Conservation (phyloP, 495 filamentous ascomycete species). For the Trichoderma asperelloides region DNA sequence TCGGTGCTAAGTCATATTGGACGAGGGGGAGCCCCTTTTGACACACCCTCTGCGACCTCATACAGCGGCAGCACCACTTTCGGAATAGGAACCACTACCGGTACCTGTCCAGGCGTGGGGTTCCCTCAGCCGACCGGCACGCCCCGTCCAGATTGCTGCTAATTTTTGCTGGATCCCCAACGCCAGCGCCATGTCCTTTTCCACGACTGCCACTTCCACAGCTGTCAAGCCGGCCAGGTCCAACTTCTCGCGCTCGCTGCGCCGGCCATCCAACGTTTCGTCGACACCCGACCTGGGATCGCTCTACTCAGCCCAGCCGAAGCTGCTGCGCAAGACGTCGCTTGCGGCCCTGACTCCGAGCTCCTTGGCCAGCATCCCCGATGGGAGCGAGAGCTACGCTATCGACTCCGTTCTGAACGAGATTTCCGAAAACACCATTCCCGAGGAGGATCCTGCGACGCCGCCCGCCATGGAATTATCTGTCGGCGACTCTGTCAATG, state of each 20-base stretch:
- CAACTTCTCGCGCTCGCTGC: slow-evolving; percentile 8
- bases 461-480: slow-evolving; percentile 40
- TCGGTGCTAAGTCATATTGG: background rate
- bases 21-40: slow-evolving; percentile 2
- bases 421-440: slow-evolving; percentile 31
- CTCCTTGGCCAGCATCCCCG: slow-evolving; percentile 49
- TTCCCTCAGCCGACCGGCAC: background rate
- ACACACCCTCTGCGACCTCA: background rate
- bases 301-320: slow-evolving; percentile 34
- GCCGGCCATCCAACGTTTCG: slow-evolving; percentile 32
- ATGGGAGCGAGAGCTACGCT: slow-evolving; percentile 52
- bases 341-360: slow-evolving; percentile 53
- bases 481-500: slow-evolving; percentile 85
- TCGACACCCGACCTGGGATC: slow-evolving; percentile 51
- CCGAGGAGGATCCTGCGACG: slow-evolving; percentile 20
- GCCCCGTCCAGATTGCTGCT: background rate
- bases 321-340: slow-evolving; percentile 53
- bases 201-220: background rate
- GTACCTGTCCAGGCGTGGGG: background rate
- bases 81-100: background rate
- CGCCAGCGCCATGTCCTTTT: background rate
- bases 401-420: slow-evolving; percentile 39
- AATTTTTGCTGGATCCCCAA: background rate
- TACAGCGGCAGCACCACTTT: background rate
- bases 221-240: background rate